phyloP scores from a whole-genome alignment of 2,329 filamentous ascomycete genomes.

The Aplosporella prunicola region DNA sequence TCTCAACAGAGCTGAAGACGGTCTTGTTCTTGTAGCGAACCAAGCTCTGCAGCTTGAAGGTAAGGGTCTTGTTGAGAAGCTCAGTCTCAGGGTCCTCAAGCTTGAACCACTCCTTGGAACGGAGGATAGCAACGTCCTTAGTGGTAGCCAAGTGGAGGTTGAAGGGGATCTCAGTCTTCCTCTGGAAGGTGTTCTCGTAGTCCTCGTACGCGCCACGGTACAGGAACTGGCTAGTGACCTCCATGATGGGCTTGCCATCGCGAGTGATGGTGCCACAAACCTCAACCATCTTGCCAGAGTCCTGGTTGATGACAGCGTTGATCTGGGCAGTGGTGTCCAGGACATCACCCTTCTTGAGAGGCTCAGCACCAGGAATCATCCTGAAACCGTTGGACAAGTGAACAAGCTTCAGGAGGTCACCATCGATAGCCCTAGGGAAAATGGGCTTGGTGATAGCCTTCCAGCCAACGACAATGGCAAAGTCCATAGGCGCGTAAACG shows the following conservation, averaged over 20 bases:
- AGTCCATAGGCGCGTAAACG: conserved; percentile 96
- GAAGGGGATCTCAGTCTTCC: conserved; percentile 91
- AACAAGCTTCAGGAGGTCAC: conserved; percentile 89
- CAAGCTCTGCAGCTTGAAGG: conserved; percentile 88
- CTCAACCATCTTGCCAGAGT: conserved; percentile 98
- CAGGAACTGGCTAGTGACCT: conserved; percentile 95
- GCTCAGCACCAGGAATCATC: conserved; percentile 92
- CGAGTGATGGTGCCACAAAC: conserved; percentile 95
- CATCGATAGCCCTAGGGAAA: conserved; percentile 92
- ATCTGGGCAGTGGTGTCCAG: conserved; percentile 89
- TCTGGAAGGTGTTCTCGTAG: conserved; percentile 97
- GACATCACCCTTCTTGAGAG: conserved; percentile 89
- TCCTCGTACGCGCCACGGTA: conserved; percentile 91
- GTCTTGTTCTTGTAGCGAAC: conserved; percentile 91
- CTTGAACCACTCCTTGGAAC: conserved; percentile 96
- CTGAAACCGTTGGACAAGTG: conserved; percentile 96
- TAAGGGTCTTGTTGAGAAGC: conserved; percentile 83
- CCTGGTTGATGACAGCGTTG: conserved; percentile 96
- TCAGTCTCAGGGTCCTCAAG: conserved; percentile 77
- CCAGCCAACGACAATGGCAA: conserved; percentile 95
- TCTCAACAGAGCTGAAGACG: conserved; percentile 85
- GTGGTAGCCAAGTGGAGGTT: conserved; percentile 78
- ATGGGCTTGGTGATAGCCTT: conserved; percentile 99
- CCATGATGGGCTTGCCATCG: conserved; percentile 80
- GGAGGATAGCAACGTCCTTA: conserved; percentile 87